Percentiles rank a stretch among this genome's conserved stretches.
Evolutionary conservation across 2,329 filamentous ascomycete genomes (phyloP).

Genomic region (Leptodontidium sp.): DNA sequence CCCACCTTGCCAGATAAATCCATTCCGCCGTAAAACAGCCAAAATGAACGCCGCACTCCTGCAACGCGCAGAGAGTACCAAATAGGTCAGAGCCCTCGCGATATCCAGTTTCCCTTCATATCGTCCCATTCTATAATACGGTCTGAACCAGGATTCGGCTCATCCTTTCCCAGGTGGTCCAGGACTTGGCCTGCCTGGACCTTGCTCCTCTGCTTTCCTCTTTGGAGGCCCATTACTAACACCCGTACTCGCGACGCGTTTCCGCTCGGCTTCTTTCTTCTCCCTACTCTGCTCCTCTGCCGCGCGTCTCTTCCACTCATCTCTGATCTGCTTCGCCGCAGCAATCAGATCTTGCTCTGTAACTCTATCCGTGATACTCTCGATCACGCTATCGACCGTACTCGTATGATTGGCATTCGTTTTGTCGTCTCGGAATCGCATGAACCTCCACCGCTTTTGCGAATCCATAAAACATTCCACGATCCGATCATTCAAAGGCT

Average conservation of each 20-base stretch:
- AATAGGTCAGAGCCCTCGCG: neutral
- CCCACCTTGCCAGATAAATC: neutral
- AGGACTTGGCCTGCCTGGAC: conserved; percentile 40
- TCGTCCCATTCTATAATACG: neutral
- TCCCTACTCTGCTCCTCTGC: conserved; percentile 35
- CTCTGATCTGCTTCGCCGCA: conserved; percentile 74
- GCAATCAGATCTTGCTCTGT: conserved; percentile 81
- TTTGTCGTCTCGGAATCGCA: conserved; percentile 94
- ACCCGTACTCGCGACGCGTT: conserved; percentile 27
- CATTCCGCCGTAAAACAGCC: conserved; percentile 5
- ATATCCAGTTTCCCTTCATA: neutral
- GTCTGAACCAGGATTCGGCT: neutral
- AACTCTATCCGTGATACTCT: conserved; percentile 88
- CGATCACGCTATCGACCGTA: conserved; percentile 85
- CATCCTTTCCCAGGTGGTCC: conserved; percentile 36
- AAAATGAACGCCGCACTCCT: conserved; percentile 17
- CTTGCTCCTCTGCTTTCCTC: conserved; percentile 43
- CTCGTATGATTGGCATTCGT: conserved; percentile 86
- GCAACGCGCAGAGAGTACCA: conserved; percentile 8
- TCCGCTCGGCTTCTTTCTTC: conserved; percentile 35
- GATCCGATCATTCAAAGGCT: conserved; percentile 85
- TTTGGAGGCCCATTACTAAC: conserved; percentile 33
- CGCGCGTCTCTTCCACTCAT: conserved; percentile 72
- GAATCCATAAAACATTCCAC: conserved; percentile 89
- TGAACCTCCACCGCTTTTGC: conserved; percentile 80